Conservation (phyloP, 441 rosid genomes). For the Erodium trifolium region DNA sequence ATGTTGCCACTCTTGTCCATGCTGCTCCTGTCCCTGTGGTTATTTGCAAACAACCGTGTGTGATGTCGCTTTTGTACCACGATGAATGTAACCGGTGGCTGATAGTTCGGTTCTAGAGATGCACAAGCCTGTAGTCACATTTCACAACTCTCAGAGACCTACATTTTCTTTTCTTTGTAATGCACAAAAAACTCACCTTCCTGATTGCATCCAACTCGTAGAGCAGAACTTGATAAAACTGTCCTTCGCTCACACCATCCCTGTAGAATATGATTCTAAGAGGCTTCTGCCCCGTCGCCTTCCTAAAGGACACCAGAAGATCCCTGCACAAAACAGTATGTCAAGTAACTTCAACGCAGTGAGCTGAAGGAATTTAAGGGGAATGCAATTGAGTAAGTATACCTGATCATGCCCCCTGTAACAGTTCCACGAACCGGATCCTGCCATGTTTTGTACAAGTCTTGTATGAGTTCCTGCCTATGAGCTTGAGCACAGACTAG, state of each 20-base stretch:
- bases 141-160: conserved; percentile 10
- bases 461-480: conserved; percentile 93
- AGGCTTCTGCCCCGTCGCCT: conserved; percentile 96
- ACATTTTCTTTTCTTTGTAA: neutral
- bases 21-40: conserved; percentile 83
- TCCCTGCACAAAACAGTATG: conserved; percentile 43
- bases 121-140: conserved; percentile 64
- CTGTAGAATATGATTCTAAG: conserved; percentile 90
- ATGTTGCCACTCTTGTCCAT: conserved; percentile 83
- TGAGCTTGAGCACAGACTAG: conserved; percentile 98
- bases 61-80: conserved; percentile 94
- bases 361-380: too few relatives aligned
- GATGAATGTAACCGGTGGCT: conserved; percentile 89
- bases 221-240: conserved; percentile 89
- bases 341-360: neutral
- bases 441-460: conserved; percentile 90
- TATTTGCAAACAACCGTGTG: conserved; percentile 85
- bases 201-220: conserved; percentile 92
- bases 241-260: conserved; percentile 98
- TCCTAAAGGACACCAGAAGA: conserved; percentile 81
- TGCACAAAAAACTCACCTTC: conserved; percentile 38
- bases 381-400: conserved; percentile 1
- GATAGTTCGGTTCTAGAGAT: conserved; percentile 91
- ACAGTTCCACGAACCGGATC: conserved; percentile 93
- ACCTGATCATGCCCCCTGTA: conserved; percentile 98